Evolutionary conservation across 2,329 filamentous ascomycete species (phyloP), one percentile per base, ranked within the genome.

Genomic region (Arthrobotrys sphaeroides): DNA sequence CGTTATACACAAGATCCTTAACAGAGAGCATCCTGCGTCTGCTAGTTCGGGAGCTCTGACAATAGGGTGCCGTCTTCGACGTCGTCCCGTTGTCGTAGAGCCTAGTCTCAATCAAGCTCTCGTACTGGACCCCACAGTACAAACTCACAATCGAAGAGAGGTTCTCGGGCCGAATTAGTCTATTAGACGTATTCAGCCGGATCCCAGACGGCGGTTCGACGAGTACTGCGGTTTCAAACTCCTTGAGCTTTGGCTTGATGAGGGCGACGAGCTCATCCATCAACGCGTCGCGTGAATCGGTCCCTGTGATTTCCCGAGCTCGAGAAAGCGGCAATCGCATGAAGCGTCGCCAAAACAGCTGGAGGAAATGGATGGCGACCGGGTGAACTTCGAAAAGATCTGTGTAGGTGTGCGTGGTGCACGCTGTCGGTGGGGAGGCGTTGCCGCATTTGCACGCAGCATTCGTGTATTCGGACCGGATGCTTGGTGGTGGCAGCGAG

Each of bases 11-110:
- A 33, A 72, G 10, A 59, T 72, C 67, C 28, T 72, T 72, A 6
- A 72, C 67, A 9, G 67, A 60, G 12, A 72, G 49, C 67, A 72
- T 72, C n/a, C 62, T 72, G n/a, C 67, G 43, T n/a, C 67, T 26
- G 26, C 67, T 72, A 3, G 49, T 65, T 6, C 67, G 26, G 0
- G 67, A 57, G 28, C 67, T 72, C 7, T 62, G 45, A 13, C 47
- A 65, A 22, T 40, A 72, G 3, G 45, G 57, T 3, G n/a, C 10
- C 3, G 55, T 20, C 18, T 42, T n/a, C n/a, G n/a, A n/a, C n/a
- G n/a, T 33, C 1, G 67, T 49, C 4, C 59, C 59, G 31, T 72
- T 72, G 31, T 72, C 67, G 31, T 64, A 72, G 4, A 72, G 13
- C 3, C 43, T 47, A 0, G 59, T 72, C 20, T 72, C 59, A 5